Evolutionary conservation across 2,329 filamentous ascomycete species (phyloP).

Genomic region (Colletotrichum lentis): DNA sequence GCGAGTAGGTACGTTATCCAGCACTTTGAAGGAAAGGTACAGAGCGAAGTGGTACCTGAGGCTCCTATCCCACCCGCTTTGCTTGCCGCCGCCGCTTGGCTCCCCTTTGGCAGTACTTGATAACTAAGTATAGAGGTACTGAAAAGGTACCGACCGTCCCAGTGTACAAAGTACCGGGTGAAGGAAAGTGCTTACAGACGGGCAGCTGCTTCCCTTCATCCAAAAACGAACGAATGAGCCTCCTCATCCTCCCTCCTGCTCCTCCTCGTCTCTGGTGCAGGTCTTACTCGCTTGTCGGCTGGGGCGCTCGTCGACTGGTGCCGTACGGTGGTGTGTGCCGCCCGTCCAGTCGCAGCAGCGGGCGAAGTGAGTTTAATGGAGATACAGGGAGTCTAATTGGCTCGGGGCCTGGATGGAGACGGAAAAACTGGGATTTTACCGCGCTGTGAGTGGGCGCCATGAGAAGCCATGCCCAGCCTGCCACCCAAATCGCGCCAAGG

Average conservation of each 20-base stretch:
- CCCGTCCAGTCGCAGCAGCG: conserved; percentile 22
- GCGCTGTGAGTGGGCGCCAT: conserved; percentile 27
- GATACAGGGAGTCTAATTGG: conserved; percentile 10
- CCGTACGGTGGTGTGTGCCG: not conserved
- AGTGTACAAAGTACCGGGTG: too few species aligned
- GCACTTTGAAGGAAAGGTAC: conserved; percentile 16
- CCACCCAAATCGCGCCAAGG: conserved; percentile 27
- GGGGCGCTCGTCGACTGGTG: not conserved
- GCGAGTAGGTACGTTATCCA: not conserved
- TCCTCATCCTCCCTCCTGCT: not conserved
- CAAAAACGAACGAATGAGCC: not conserved
- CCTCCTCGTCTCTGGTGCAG: not conserved
- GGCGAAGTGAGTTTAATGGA: conserved; percentile 20
- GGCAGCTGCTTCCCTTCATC: not conserved
- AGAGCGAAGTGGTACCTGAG: conserved; percentile 24
- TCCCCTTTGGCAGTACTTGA: not conserved
- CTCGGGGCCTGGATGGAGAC: not conserved
- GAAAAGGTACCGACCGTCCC: too few species aligned
- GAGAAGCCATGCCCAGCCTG: conserved; percentile 9
- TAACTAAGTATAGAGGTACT: too few species aligned
- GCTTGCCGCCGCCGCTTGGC: not conserved
- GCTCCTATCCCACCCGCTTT: conserved; percentile 16
- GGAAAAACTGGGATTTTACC: conserved; percentile 17
- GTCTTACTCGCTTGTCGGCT: not conserved
- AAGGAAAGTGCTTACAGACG: not conserved